Base-by-base conservation (phyloP, 495 filamentous ascomycete genomes). In the Platismatia glauca region DNA sequence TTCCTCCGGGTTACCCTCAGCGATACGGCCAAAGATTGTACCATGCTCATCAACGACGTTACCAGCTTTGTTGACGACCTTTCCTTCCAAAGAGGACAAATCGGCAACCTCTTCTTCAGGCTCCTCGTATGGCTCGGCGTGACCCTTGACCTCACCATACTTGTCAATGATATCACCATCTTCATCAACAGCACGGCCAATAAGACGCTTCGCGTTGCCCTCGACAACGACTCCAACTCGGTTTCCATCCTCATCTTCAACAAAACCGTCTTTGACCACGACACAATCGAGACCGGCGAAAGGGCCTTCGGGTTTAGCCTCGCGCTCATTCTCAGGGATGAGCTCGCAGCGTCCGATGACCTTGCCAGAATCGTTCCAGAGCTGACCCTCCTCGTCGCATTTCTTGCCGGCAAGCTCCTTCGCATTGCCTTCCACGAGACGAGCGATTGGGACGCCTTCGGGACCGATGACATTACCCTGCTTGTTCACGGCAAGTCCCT, bases 151-250 rank as follows among this genome's bases (percentile, higher is more conserved):
- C 68, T 91, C 92, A 46, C 90, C 90, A 57, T 82, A 83, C 67
- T 84, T 86, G 71, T 93, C 90, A 39, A 91, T 75, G 64, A 95
- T 88, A 62, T 94, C 90, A 15, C 90, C 90, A 69, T 95, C 90
- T 41, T 87, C 79, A 67, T 94, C 90, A 50, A 94, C 89, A 22
- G 77, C 72, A 66, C 87, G 86, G n/a, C 89, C 89, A 46, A 86
- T 77, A 15, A 95, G 82, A 57, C 81, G 81, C 75, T 87, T 87
- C 20, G 84, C 63, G 60, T 95, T 89, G 43, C 90, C 90, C 61
- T 91, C 84, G n/a, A 87, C 75, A 31, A 95, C 77, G 60, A 82
- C 77, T 33, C 90, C 90, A 55, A 95, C 83, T 57, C 83, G 76
- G 61, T 87, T 80, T 31, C 84, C 90, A 44, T 84, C 76, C 41